phyloP scores from a whole-genome alignment of 495 filamentous ascomycete genomes.

The Talaromyces proteolyticus region DNA sequence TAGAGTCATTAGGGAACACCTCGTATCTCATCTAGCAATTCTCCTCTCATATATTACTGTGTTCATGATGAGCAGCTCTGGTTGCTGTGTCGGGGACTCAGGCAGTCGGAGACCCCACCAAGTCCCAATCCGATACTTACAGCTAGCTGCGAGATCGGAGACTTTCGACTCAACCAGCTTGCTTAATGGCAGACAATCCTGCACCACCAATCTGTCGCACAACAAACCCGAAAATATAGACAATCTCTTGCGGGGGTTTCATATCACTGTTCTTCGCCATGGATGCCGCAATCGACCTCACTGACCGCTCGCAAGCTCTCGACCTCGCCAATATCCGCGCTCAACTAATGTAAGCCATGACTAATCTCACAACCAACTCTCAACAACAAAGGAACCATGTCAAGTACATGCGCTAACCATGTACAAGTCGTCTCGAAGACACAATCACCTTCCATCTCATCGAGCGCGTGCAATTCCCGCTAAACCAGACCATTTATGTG shows the following conservation, averaged over 20 bases:
- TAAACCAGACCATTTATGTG: slow-evolving; percentile 82
- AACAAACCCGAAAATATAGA: too few relatives aligned
- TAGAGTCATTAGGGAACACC: too few relatives aligned
- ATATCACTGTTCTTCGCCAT: slow-evolving; percentile 48
- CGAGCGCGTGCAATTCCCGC: slow-evolving; percentile 94
- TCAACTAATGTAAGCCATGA: slow-evolving; percentile 74
- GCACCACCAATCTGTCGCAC: background rate
- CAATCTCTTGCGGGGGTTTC: too few relatives aligned
- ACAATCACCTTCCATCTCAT: slow-evolving; percentile 98
- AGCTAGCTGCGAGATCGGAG: too few relatives aligned
- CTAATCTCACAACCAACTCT: slow-evolving; percentile 2
- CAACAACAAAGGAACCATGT: background rate
- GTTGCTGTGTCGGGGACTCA: too few relatives aligned
- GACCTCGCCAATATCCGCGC: slow-evolving; percentile 91
- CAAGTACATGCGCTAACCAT: background rate
- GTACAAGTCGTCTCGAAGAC: slow-evolving; percentile 81
- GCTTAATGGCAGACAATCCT: too few relatives aligned
- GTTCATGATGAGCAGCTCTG: too few relatives aligned
- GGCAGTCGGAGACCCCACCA: too few relatives aligned
- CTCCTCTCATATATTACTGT: too few relatives aligned
- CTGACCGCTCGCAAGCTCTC: slow-evolving; percentile 73
- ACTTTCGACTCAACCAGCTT: too few relatives aligned
- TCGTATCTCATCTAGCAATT: too few relatives aligned
- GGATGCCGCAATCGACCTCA: slow-evolving; percentile 87
- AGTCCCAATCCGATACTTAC: too few relatives aligned